Base-by-base conservation (phyloP, 164 flowering plant genomes). In the Berberis vulgaris region DNA sequence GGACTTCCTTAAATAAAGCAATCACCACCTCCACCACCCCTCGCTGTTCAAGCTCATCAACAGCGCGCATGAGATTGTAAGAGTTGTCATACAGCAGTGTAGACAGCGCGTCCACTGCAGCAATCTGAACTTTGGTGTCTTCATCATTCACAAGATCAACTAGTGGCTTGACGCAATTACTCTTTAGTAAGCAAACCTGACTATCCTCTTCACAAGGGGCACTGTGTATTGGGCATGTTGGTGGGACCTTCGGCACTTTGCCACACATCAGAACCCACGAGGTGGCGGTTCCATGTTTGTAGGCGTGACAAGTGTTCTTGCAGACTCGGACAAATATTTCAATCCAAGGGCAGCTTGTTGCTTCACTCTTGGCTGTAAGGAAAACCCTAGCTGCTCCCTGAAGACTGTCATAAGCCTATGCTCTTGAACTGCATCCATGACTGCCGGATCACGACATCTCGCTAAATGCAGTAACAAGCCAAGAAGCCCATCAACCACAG, bases 401-500 rank as follows among this genome's bases (percentile, higher is more conserved):
- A 80, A 76, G 45, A 80, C 39, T 11, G 64, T 53, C 80, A 81
- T 74, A 11, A 82, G 80, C 6, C 49, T 59, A 57, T 73, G 62
- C 60, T 81, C 86, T 63, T 52, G 72, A 11, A 79, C 69, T n/a
- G 71, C 13, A 26, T n/a, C 62, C 38, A 75, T 68, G 44, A 71
- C 68, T 62, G 62, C 54, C 38, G 66, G 75, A 61, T 85, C 85
- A 49, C 61, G 43, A 55, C 67, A 73, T 70, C 63, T 73, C 6
- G 77, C 67, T 57, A 78, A 78, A 64, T 83, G 85, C 47, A 81
- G 74, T 53, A 83, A 64, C 39, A 85, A 68, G 58, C 89, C 83
- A 13, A 83, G 82, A 70, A 85, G 82, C 58, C 86, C 86, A 74
- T 85, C 84, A 41, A 59, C 63, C 82, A 77, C 72, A 71, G 53